A percentile compares a stretch with the other conserved stretches of the same genome.
Evolutionary conservation across 2,329 filamentous ascomycete genomes (phyloP).

Genomic region (Colletotrichum cordylinicola): DNA sequence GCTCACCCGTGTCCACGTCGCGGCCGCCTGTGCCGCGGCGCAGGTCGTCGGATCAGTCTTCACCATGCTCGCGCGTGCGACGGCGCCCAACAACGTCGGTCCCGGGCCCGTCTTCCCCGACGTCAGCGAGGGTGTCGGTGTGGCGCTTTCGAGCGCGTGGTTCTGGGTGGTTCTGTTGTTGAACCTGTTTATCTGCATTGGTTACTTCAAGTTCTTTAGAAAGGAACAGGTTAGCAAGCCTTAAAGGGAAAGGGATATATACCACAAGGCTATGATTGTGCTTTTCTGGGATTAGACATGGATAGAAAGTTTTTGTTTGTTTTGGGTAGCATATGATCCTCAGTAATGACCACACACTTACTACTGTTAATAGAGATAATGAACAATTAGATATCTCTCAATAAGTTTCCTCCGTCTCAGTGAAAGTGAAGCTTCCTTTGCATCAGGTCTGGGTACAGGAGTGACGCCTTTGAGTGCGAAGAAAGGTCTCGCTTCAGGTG

Average conservation of each 20-base stretch:
- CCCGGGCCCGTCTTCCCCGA: conserved; percentile 69
- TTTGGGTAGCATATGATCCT: conserved; percentile 15
- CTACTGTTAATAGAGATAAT: conserved; percentile 20
- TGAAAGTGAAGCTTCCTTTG: not conserved
- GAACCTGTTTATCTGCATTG: conserved; percentile 64
- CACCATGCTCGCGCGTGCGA: conserved; percentile 66
- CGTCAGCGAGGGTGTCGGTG: conserved; percentile 52
- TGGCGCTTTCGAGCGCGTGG: conserved; percentile 54
- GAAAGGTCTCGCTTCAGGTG: too few species aligned
- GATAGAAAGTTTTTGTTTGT: not conserved
- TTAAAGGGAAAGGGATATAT: conserved; percentile 23
- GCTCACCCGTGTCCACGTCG: conserved; percentile 68
- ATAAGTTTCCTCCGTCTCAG: not conserved
- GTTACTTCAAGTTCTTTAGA: conserved; percentile 61
- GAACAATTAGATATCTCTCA: not conserved
- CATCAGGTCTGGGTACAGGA: too few species aligned
- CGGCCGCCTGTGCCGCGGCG: conserved; percentile 64
- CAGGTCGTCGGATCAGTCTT: conserved; percentile 67
- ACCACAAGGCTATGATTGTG: conserved; percentile 8
- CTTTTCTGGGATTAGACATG: not conserved
- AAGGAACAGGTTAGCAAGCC: conserved; percentile 65
- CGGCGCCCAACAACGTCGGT: conserved; percentile 65
- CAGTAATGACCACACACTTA: conserved; percentile 13
- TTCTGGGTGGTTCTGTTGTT: conserved; percentile 67
- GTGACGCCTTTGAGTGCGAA: too few species aligned